These are phyloP conservation scores for Tilletia indica DNA, from an alignment of 1,284 basidiomycete genomes.

Conservation along the genomic window DNA sequence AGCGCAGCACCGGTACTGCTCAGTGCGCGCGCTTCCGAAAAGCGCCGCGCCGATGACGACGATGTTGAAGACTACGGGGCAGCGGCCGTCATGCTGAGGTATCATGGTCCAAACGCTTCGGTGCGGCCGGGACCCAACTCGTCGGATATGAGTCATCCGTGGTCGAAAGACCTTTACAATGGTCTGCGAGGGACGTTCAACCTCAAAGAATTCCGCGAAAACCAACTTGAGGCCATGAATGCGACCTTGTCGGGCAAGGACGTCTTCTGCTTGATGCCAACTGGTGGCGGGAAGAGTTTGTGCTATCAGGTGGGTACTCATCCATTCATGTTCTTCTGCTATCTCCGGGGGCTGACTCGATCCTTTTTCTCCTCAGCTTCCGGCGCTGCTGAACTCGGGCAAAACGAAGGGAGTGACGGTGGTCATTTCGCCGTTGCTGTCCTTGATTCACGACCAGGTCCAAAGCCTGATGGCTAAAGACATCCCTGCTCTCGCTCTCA, in stretches of 20 bases:
- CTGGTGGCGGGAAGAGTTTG: conserved; percentile 83
- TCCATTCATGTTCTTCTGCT: background rate
- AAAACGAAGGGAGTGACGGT: conserved; percentile 78
- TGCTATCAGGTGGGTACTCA: conserved; percentile 60
- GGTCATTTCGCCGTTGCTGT: conserved; percentile 84
- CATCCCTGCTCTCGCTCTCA: conserved; percentile 73
- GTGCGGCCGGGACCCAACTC: background rate
- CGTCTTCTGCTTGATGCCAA: conserved; percentile 94
- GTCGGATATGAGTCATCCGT: conserved; percentile 55
- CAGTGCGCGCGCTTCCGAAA: background rate
- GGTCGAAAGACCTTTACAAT: conserved; percentile 65
- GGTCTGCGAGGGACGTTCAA: conserved; percentile 70
- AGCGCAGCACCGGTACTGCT: background rate
- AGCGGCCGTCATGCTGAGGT: background rate
- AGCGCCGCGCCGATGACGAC: conserved; percentile 5
- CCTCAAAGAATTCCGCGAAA: conserved; percentile 70
- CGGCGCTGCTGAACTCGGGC: conserved; percentile 75
- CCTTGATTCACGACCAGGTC: conserved; percentile 89
- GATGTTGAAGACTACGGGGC: background rate
- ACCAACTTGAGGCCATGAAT: conserved; percentile 84
- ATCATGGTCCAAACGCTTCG: conserved; percentile 2
- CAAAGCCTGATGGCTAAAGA: conserved; percentile 66
- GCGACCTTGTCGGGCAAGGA: conserved; percentile 77
- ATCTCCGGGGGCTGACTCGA: background rate
- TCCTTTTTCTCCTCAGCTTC: conserved; percentile 60